Percentiles rank a stretch among this genome's conserved stretches.
Evolutionary conservation across 1,139 yeast species (phyloP).

Genomic region (Blastobotrys elegans): DNA sequence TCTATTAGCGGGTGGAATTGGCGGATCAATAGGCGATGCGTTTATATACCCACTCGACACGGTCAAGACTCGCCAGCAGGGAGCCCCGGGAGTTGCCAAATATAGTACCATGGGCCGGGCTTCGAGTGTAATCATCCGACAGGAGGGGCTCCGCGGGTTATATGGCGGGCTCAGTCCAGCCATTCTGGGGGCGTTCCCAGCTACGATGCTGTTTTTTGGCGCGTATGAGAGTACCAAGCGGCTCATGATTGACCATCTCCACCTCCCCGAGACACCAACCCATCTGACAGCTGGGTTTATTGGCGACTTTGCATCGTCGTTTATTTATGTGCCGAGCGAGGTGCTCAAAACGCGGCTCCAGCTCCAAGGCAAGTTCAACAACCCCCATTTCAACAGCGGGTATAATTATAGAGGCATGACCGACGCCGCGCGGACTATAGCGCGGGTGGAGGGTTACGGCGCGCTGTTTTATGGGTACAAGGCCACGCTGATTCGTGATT

Average conservation of each 20-base stretch:
- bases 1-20: constrained; percentile 77
- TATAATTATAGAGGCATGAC: constrained; percentile 70
- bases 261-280: constrained; percentile 72
- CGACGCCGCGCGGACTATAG: constrained; percentile 64
- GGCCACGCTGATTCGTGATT: constrained; percentile 84
- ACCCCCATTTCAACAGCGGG: constrained; percentile 73
- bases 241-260: constrained; percentile 52
- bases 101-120: constrained; percentile 69
- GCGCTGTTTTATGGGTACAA: constrained; percentile 87
- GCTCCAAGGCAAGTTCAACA: constrained; percentile 81
- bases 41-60: constrained; percentile 95
- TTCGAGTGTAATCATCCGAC: constrained; percentile 60
- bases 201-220: constrained; percentile 88
- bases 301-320: constrained; percentile 85
- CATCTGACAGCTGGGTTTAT: constrained; percentile 82
- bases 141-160: constrained; percentile 84
- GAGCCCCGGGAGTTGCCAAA: constrained; percentile 64
- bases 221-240: constrained; percentile 83
- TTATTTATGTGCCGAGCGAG: constrained; percentile 96
- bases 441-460: constrained; percentile 61
- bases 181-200: constrained; percentile 77
- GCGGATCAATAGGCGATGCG: constrained; percentile 91
- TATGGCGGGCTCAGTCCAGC: constrained; percentile 95
- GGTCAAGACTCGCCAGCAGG: constrained; percentile 95
- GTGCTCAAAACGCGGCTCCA: constrained; percentile 92